Percentiles rank a stretch among this genome's conserved stretches.
phyloP scores from a whole-genome alignment of 257 asterid genomes.

The Asclepias syriaca region DNA sequence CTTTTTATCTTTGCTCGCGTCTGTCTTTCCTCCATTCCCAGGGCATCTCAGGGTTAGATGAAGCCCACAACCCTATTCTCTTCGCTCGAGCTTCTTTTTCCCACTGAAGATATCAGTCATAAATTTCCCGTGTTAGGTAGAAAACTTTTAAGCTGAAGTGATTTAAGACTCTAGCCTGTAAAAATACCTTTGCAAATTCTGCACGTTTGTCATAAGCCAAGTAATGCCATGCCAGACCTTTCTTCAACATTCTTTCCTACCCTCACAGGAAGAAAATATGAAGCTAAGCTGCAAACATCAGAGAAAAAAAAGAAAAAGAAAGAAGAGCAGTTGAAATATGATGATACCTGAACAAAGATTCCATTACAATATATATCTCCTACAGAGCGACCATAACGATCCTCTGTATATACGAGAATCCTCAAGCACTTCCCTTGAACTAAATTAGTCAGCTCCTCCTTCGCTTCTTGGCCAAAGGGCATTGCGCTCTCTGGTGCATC shows the following conservation, averaged over 20 bases:
- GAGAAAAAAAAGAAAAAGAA: neutral
- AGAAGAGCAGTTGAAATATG: neutral
- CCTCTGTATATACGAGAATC: constrained; percentile 63
- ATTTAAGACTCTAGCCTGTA: too few relatives aligned
- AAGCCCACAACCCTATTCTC: constrained; percentile 69
- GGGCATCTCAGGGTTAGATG: constrained; percentile 90
- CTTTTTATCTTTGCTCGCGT: constrained; percentile 55
- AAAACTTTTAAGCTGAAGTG: too few relatives aligned
- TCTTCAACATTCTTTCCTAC: constrained; percentile 88
- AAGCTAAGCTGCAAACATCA: neutral
- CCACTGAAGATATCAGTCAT: constrained; percentile 43
- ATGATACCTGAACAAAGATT: constrained; percentile 78
- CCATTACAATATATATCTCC: constrained; percentile 87
- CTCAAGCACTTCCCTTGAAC: constrained; percentile 62
- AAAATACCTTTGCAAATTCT: constrained; percentile 56
- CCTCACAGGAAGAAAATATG: neutral
- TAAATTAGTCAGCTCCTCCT: constrained; percentile 62
- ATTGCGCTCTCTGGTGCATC: constrained; percentile 88
- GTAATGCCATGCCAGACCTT: constrained; percentile 92
- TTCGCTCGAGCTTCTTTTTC: constrained; percentile 83
- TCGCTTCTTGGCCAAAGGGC: constrained; percentile 83
- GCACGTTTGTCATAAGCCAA: constrained; percentile 78
- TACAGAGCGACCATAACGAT: constrained; percentile 77
- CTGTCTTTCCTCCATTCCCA: constrained; percentile 94
- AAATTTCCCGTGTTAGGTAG: too few relatives aligned